Percentiles rank a stretch among this genome's conserved stretches.
Conservation (phyloP, 352 stramenopile species). For the Phytophthora citrophthora region DNA sequence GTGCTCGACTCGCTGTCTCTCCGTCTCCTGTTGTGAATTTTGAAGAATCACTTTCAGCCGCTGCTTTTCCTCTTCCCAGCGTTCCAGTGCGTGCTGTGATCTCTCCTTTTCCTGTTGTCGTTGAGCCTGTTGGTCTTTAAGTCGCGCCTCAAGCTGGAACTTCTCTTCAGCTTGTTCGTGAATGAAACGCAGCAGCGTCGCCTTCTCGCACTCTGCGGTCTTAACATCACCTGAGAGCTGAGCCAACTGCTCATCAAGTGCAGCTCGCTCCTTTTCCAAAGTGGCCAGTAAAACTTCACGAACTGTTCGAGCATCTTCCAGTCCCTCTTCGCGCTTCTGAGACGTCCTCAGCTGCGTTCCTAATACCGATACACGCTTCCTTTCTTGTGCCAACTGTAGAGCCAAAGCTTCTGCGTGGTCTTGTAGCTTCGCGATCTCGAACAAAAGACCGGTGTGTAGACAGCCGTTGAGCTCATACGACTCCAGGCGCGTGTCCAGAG, state of each 20-base stretch:
- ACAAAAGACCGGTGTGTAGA: conserved; percentile 76
- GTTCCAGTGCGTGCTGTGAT: conserved; percentile 46
- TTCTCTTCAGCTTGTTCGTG: conserved; percentile 78
- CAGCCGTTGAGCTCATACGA: conserved; percentile 70
- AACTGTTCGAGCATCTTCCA: conserved; percentile 63
- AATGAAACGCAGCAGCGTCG: conserved; percentile 76
- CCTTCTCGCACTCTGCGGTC: conserved; percentile 71
- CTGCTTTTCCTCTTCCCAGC: conserved; percentile 52
- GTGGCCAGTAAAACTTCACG: conserved; percentile 57
- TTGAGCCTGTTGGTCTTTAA: conserved; percentile 59
- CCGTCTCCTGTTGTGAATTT: conserved; percentile 34
- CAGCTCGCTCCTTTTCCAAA: conserved; percentile 61
- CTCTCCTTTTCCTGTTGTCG: conserved; percentile 37
- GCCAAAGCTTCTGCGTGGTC: conserved; percentile 68
- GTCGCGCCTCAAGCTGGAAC: conserved; percentile 59
- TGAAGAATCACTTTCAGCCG: conserved; percentile 43
- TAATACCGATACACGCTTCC: conserved; percentile 41
- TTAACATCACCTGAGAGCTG: conserved; percentile 49
- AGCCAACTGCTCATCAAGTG: conserved; percentile 53
- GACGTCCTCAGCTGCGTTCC: conserved; percentile 39
- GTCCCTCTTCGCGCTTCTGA: conserved; percentile 38
- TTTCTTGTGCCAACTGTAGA: conserved; percentile 68
- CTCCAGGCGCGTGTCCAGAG: conserved; percentile 74
- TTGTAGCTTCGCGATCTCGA: conserved; percentile 77
- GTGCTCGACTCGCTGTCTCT: conserved; percentile 36